phyloP scores from a whole-genome alignment of 2,329 filamentous ascomycete species.

The Huntiella abstrusa region DNA sequence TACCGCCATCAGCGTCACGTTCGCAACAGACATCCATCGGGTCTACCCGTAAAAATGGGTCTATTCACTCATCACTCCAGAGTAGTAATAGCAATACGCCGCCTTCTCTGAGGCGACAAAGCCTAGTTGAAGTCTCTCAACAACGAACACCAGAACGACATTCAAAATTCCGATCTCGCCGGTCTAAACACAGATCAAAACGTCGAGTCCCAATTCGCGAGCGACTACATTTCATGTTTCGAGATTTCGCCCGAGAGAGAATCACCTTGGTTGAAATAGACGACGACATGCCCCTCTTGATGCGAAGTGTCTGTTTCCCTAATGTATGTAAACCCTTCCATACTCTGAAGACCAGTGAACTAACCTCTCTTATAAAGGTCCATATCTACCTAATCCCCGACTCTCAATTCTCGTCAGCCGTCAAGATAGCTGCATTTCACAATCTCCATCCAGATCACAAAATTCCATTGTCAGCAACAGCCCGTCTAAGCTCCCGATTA shows the following conservation, averaged over 20 bases:
- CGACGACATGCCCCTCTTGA: conserved; percentile 5
- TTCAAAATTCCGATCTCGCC: too few relatives aligned
- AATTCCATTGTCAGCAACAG: not conserved
- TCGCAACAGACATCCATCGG: too few relatives aligned
- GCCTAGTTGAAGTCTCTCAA: too few relatives aligned
- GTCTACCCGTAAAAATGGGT: too few relatives aligned
- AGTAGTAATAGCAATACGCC: too few relatives aligned
- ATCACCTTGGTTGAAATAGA: conserved; percentile 9
- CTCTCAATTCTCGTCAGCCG: not conserved
- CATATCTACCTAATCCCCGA: conserved; percentile 9
- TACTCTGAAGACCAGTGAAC: not conserved
- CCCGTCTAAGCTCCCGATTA: too few relatives aligned
- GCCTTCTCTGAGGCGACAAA: too few relatives aligned
- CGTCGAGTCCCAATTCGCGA: not conserved
- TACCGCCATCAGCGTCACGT: too few relatives aligned
- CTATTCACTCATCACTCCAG: too few relatives aligned
- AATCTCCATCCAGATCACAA: conserved; percentile 4
- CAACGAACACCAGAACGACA: too few relatives aligned
- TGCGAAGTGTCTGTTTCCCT: conserved; percentile 9
- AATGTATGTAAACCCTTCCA: conserved; percentile 1
- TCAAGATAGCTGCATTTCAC: conserved; percentile 6
- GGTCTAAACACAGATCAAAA: not conserved
- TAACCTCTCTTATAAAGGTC: not conserved
- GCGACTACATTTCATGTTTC: conserved; percentile 4
- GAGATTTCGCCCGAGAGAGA: conserved; percentile 3